phyloP scores from a whole-genome alignment of 148 eudicot genomes.

The Rhododendron griersonianum region DNA sequence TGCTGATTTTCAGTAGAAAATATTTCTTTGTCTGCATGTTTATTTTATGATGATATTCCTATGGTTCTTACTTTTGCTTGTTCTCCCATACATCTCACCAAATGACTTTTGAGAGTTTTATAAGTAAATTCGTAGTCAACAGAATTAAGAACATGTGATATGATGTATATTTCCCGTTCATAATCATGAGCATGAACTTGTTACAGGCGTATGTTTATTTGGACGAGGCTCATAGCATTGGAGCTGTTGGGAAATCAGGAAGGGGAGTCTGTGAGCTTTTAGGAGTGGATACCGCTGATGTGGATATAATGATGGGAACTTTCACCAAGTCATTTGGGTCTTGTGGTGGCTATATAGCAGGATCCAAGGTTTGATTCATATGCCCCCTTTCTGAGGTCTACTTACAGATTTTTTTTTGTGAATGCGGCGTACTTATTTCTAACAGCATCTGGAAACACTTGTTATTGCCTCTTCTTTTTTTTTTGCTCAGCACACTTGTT shows the following conservation, averaged over 20 bases:
- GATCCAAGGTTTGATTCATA: constrained; percentile 68
- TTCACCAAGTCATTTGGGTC: constrained; percentile 97
- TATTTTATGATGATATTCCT: not conserved
- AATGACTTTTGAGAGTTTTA: not conserved
- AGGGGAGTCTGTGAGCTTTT: constrained; percentile 94
- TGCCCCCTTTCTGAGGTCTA: not conserved
- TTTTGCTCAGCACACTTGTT: not conserved
- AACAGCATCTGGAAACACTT: not conserved
- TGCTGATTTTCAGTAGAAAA: not conserved
- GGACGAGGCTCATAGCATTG: constrained; percentile 99
- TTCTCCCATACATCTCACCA: not conserved
- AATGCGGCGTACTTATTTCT: not conserved
- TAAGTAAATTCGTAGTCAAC: not conserved
- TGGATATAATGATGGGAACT: constrained; percentile 98
- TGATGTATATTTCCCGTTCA: not conserved
- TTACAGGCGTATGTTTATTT: constrained; percentile 77
- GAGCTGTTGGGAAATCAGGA: constrained; percentile 90
- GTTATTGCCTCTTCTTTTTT: not conserved
- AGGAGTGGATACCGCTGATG: constrained; percentile 95
- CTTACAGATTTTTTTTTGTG: not conserved
- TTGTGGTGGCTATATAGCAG: constrained; percentile 96
- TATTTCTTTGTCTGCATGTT: not conserved
- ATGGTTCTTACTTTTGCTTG: not conserved
- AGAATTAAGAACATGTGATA: not conserved
- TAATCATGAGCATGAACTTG: not conserved